Percentiles rank a stretch among this genome's conserved stretches.
phyloP scores from a whole-genome alignment of 306 rosid genomes.

The Corylus americana region DNA sequence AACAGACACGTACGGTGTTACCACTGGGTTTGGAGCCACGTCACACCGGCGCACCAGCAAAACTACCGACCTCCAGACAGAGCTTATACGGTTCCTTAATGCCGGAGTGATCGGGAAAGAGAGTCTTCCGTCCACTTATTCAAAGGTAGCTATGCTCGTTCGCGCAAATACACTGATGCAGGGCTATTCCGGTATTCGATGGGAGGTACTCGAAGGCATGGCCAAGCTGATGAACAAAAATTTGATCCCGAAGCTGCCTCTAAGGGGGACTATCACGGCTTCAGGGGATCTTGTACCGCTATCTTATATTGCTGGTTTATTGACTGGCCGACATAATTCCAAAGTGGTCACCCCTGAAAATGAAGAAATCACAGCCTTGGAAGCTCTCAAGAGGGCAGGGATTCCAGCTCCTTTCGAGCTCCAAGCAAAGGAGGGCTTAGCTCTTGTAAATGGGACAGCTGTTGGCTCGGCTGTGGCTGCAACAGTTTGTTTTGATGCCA shows the following conservation, averaged over 20 bases:
- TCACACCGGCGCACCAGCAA: conserved; percentile 37
- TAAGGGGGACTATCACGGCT: conserved; percentile 42
- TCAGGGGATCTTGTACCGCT: conserved; percentile 45
- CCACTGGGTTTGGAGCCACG: conserved; percentile 42
- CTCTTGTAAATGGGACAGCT: conserved; percentile 45
- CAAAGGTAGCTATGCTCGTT: conserved; percentile 40
- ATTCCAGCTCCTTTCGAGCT: conserved; percentile 35
- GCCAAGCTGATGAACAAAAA: conserved; percentile 38
- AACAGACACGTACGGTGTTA: conserved; percentile 38
- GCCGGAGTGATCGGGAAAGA: conserved; percentile 39
- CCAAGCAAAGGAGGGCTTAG: conserved; percentile 43
- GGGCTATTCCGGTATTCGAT: conserved; percentile 41
- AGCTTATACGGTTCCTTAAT: conserved; percentile 42
- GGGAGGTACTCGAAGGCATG: conserved; percentile 35
- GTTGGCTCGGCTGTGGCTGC: conserved; percentile 41
- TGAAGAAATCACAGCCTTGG: conserved; percentile 27
- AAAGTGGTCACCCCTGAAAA: conserved; percentile 26
- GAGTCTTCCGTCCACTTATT: conserved; percentile 25
- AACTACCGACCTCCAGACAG: conserved; percentile 35
- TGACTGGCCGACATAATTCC: conserved; percentile 42
- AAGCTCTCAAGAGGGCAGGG: conserved; percentile 38
- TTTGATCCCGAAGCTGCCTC: conserved; percentile 36
- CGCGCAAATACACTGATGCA: conserved; percentile 41
- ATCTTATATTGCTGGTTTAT: conserved; percentile 40
- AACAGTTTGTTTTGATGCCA: conserved; percentile 40